Percentiles rank a stretch among this genome's conserved stretches.
phyloP scores from a whole-genome alignment of 1,284 basidiomycete genomes.

The Cryptococcus sp. region DNA sequence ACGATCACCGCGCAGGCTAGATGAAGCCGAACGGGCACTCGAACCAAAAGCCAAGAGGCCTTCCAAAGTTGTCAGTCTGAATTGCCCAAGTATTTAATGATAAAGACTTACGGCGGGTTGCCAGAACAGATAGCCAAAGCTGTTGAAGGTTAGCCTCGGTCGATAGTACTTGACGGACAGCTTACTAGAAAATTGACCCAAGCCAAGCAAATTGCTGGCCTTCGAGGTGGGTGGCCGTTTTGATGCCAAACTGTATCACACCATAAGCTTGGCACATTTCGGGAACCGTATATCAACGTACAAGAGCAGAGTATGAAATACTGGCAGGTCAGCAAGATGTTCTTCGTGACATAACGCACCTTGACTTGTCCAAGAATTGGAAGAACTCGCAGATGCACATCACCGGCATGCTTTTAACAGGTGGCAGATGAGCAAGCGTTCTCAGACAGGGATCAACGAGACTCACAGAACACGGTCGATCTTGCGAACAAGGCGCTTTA shows the following conservation, averaged over 20 bases:
- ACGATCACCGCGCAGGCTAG: conserved; percentile 5
- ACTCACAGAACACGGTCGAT: conserved; percentile 7
- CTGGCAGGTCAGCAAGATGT: too few species aligned
- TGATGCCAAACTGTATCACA: conserved; percentile 3
- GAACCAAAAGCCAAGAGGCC: conserved; percentile 2
- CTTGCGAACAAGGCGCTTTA: conserved; percentile 4
- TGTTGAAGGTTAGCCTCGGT: neutral
- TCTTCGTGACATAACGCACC: too few species aligned
- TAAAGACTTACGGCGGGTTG: conserved; percentile 2
- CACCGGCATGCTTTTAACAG: conserved; percentile 1
- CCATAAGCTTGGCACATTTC: too few species aligned
- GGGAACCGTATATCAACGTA: too few species aligned
- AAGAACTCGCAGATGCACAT: conserved; percentile 11
- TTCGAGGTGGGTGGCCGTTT: conserved; percentile 4
- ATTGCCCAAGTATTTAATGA: too few species aligned
- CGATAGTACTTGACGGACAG: neutral
- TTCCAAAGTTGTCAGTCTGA: too few species aligned
- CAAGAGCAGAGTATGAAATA: conserved; percentile 5
- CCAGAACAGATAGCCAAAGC: conserved; percentile 16
- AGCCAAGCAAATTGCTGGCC: conserved; percentile 18
- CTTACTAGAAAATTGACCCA: conserved; percentile 8
- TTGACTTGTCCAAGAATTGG: conserved; percentile 8
- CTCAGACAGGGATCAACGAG: neutral
- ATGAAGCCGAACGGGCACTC: conserved; percentile 6
- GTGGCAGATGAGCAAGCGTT: neutral